These are phyloP conservation scores for Rickenella mellea DNA, from an alignment of 768 basidiomycete species.

Conservation along the genomic window DNA sequence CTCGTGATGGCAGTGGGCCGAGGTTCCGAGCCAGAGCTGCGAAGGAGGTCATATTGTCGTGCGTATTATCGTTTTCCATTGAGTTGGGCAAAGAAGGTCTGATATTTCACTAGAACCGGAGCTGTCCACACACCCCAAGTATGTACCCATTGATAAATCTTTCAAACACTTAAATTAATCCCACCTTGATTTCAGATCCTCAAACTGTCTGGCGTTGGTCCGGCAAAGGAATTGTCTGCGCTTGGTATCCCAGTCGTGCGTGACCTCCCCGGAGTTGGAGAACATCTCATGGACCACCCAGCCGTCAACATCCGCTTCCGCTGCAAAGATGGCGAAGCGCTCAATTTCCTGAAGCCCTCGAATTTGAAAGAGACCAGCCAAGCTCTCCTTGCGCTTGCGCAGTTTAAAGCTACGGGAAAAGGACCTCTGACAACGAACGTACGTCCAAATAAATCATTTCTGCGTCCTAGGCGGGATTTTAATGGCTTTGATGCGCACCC, in stretches of 20 bases:
- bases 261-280: constrained; percentile 25
- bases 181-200: constrained; percentile 38
- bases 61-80: constrained; percentile 14
- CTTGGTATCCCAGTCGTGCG: constrained; percentile 19
- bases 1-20: constrained; percentile 25
- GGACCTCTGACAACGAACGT: constrained; percentile 52
- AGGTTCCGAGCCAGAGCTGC: constrained; percentile 37
- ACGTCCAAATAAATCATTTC: constrained; percentile 5
- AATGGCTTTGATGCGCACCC: neutral
- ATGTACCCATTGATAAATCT: constrained; percentile 3
- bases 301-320: constrained; percentile 41
- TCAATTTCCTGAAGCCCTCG: constrained; percentile 25
- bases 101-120: constrained; percentile 41
- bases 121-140: constrained; percentile 56
- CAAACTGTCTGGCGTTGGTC: constrained; percentile 56
- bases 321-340: constrained; percentile 36
- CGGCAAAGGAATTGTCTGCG: constrained; percentile 22
- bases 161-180: neutral
- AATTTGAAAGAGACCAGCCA: too few relatives aligned
- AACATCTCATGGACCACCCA: constrained; percentile 47
- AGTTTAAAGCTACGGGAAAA: constrained; percentile 34
- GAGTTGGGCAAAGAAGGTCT: too few relatives aligned
- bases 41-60: constrained; percentile 59
- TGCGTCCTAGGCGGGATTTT: neutral
- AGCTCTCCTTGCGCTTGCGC: constrained; percentile 21